These are phyloP conservation scores for Sonneratia caseolaris DNA, from an alignment of 345 rosid genomes.

Conservation along the genomic window DNA sequence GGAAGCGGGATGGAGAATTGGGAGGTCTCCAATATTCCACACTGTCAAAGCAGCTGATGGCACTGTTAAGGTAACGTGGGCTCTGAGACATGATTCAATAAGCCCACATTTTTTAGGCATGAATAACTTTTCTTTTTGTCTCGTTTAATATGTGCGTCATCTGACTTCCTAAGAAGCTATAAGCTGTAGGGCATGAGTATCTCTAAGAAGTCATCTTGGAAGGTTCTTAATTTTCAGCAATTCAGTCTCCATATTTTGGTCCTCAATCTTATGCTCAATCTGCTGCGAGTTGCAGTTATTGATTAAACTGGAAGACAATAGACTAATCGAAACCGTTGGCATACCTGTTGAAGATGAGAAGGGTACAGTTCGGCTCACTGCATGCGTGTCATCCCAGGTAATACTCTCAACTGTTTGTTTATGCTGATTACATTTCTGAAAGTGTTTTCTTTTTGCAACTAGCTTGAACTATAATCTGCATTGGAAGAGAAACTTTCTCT, in stretches of 20 bases:
- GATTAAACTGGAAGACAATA: conserved; percentile 72
- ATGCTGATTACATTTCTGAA: neutral
- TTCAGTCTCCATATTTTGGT: neutral
- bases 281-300: conserved; percentile 38
- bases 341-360: conserved; percentile 78
- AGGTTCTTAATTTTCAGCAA: neutral
- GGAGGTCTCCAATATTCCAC: conserved; percentile 59
- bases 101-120: neutral
- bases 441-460: neutral
- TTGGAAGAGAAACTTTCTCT: neutral
- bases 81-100: neutral
- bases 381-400: conserved; percentile 96
- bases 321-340: conserved; percentile 94
- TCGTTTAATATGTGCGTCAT: neutral
- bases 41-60: conserved; percentile 86
- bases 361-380: conserved; percentile 81
- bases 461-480: neutral
- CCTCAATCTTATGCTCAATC: neutral
- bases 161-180: neutral
- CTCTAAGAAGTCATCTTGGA: neutral
- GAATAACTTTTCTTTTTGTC: neutral
- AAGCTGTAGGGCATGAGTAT: neutral
- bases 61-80: conserved; percentile 60
- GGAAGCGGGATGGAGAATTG: conserved; percentile 80
- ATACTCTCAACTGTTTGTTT: conserved; percentile 1